Percentiles rank a stretch among this genome's conserved stretches.
These are phyloP conservation scores for Biscutella laevigata DNA, from an alignment of 441 rosid species.

Conservation along the genomic window DNA sequence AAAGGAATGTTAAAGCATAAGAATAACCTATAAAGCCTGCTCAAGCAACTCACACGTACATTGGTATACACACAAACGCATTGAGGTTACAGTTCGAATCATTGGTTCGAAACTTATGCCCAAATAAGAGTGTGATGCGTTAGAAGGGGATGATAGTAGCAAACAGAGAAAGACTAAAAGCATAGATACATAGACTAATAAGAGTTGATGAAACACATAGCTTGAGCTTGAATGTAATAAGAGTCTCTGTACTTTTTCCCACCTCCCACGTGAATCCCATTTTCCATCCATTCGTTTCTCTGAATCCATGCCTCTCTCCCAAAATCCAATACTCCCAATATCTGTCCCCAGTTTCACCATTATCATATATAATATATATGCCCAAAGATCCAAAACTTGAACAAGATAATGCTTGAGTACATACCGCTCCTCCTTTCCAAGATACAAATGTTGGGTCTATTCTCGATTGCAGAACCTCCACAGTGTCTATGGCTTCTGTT, in stretches of 20 bases:
- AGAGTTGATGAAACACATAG: conserved; percentile 68
- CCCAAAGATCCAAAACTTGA: background rate
- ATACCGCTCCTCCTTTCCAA: conserved; percentile 96
- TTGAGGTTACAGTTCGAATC: too few relatives aligned
- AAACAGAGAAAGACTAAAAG: background rate
- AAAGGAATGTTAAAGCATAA: too few relatives aligned
- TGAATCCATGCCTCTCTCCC: conserved; percentile 89
- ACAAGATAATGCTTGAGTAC: background rate
- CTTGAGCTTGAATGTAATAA: conserved; percentile 73
- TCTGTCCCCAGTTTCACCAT: conserved; percentile 27
- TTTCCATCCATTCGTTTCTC: conserved; percentile 75
- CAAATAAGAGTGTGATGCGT: too few relatives aligned
- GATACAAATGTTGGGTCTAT: conserved; percentile 52
- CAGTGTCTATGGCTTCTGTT: conserved; percentile 53
- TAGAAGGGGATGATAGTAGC: too few relatives aligned
- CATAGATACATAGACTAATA: conserved; percentile 5
- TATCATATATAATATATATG: background rate
- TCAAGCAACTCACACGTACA: too few relatives aligned
- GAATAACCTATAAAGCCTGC: too few relatives aligned
- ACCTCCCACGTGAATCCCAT: conserved; percentile 64
- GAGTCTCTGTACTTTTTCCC: conserved; percentile 91
- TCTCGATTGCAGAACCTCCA: conserved; percentile 74
- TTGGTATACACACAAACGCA: too few relatives aligned
- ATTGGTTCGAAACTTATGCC: too few relatives aligned
- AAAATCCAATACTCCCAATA: conserved; percentile 79